phyloP scores from a whole-genome alignment of 345 rosid genomes.

The Sisymbrium irio region DNA sequence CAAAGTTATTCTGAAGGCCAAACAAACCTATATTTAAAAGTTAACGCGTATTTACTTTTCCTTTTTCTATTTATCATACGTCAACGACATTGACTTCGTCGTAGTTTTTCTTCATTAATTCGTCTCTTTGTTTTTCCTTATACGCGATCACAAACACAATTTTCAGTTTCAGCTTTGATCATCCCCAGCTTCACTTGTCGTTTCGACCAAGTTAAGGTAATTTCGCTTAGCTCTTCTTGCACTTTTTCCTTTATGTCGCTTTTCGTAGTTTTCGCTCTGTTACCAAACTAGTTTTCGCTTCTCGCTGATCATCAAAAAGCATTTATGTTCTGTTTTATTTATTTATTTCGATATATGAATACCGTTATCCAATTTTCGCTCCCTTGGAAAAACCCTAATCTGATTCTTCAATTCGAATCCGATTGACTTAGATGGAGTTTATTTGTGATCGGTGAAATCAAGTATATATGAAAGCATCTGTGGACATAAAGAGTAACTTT shows the following conservation, averaged over 20 bases:
- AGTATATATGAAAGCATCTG: neutral
- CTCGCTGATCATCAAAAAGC: neutral
- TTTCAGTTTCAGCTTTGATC: neutral
- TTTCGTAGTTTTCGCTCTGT: neutral
- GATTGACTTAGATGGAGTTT: neutral
- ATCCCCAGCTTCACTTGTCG: conserved; percentile 6
- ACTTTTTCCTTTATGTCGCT: neutral
- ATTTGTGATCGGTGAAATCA: neutral
- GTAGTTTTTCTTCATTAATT: neutral
- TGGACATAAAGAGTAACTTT: neutral
- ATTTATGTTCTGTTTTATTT: neutral
- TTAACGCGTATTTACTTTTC: conserved; percentile 15
- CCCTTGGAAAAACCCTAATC: neutral
- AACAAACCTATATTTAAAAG: neutral
- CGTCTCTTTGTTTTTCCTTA: neutral
- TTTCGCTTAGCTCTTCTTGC: neutral
- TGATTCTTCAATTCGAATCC: neutral
- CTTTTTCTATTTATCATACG: neutral
- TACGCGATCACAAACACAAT: neutral
- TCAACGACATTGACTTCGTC: conserved; percentile 12
- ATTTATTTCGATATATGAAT: neutral
- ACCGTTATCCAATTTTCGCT: neutral
- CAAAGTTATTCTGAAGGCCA: neutral
- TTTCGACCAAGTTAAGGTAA: neutral
- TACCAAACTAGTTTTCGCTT: neutral